A percentile compares a stretch with the other conserved stretches of the same genome.
Conservation (phyloP, 352 stramenopile species). For the Pythium guiyangense region DNA sequence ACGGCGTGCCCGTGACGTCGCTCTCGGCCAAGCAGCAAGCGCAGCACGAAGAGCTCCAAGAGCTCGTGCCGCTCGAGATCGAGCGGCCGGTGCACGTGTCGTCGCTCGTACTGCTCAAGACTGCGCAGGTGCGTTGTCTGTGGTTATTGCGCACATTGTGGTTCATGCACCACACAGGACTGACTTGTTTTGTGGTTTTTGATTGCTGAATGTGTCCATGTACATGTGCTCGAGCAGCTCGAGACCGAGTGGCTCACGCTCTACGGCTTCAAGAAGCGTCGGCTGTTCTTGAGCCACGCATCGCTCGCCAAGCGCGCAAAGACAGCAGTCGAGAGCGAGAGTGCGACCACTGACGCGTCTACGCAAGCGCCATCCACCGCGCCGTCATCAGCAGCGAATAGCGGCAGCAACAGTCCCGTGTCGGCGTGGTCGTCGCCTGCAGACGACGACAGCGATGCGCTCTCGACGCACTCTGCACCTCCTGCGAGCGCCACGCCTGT, state of each 20-base stretch:
- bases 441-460: conserved; percentile 28
- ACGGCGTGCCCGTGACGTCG: conserved; percentile 5
- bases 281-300: conserved; percentile 57
- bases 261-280: conserved; percentile 60
- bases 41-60: conserved; percentile 12
- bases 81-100: conserved; percentile 59
- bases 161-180: too few species aligned
- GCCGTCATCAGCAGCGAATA: conserved; percentile 28
- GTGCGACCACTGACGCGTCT: not conserved
- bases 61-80: conserved; percentile 39
- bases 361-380: conserved; percentile 2
- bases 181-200: too few species aligned
- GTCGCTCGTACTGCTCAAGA: conserved; percentile 72
- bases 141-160: too few species aligned
- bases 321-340: not conserved
- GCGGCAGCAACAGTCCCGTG: conserved; percentile 39
- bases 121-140: too few species aligned
- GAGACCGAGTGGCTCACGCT: conserved; percentile 54
- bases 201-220: too few species aligned
- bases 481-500: conserved; percentile 13
- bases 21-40: conserved; percentile 9
- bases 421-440: conserved; percentile 45
- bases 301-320: conserved; percentile 8
- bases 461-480: not conserved
- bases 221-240: too few species aligned